A percentile compares a stretch with the other conserved stretches of the same genome.
Conservation (phyloP, 2,329 filamentous ascomycete species). For the Diaporthe longicolla region DNA sequence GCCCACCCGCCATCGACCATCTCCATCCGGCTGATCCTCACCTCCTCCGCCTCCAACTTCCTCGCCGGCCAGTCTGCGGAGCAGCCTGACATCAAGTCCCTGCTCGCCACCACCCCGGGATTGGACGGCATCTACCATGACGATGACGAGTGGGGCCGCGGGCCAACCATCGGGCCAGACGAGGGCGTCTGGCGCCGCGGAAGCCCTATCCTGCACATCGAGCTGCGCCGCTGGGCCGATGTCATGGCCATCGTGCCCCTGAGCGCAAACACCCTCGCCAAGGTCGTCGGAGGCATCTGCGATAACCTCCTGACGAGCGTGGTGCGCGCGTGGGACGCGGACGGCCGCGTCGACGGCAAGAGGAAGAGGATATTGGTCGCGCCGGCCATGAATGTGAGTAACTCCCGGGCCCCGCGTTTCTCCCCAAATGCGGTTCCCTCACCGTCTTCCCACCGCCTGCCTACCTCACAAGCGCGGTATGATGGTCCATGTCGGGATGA, state of each 20-base stretch:
- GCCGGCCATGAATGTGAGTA: slow-evolving; percentile 50
- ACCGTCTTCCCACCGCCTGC: neutral
- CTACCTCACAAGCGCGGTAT: neutral
- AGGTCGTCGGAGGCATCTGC: slow-evolving; percentile 82
- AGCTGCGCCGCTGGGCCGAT: slow-evolving; percentile 85
- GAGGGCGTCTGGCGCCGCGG: slow-evolving; percentile 80
- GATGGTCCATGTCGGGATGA: neutral
- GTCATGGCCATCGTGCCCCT: slow-evolving; percentile 85
- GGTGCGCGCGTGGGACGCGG: slow-evolving; percentile 89
- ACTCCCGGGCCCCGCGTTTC: slow-evolving; percentile 54
- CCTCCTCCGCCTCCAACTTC: slow-evolving; percentile 80
- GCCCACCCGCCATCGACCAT: slow-evolving; percentile 62
- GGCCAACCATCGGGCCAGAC: slow-evolving; percentile 53
- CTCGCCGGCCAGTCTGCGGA: slow-evolving; percentile 81
- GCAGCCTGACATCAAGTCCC: slow-evolving; percentile 76
- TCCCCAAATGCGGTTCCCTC: neutral
- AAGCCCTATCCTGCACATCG: slow-evolving; percentile 89
- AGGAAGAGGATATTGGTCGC: slow-evolving; percentile 82
- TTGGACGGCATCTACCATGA: slow-evolving; percentile 88
- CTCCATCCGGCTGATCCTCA: slow-evolving; percentile 89
- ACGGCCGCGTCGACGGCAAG: slow-evolving; percentile 68
- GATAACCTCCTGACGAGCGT: slow-evolving; percentile 83
- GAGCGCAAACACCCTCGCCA: slow-evolving; percentile 88
- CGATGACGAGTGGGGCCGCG: slow-evolving; percentile 81
- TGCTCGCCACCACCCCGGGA: slow-evolving; percentile 74